phyloP scores from a whole-genome alignment of 371 early-diverging fungal genomes.

The Lichtheimia corymbifera region DNA sequence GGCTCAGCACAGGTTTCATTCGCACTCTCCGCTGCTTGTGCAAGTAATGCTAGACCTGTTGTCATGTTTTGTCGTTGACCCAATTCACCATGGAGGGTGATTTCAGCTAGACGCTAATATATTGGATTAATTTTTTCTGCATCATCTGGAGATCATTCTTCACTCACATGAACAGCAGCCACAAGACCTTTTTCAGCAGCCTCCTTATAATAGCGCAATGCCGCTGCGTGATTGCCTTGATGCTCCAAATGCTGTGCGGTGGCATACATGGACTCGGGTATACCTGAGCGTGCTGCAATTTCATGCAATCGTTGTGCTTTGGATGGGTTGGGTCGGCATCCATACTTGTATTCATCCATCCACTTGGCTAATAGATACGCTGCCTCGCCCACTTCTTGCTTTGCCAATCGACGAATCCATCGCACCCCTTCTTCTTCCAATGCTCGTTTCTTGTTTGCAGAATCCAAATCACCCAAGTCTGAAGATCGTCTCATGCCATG shows the following conservation, averaged over 20 bases:
- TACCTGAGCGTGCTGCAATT: constrained; percentile 27
- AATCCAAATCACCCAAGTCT: neutral
- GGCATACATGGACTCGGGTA: constrained; percentile 29
- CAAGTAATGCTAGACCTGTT: constrained; percentile 11
- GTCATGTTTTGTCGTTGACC: constrained; percentile 25
- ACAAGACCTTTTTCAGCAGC: constrained; percentile 71
- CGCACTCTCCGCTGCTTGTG: constrained; percentile 19
- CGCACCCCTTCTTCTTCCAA: constrained; percentile 64
- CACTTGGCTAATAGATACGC: constrained; percentile 68
- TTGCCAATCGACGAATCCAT: constrained; percentile 72
- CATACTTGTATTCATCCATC: constrained; percentile 67
- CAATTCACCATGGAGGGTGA: constrained; percentile 19
- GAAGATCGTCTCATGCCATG: neutral
- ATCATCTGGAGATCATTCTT: neutral
- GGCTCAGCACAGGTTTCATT: constrained; percentile 16
- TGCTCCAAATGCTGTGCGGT: constrained; percentile 18
- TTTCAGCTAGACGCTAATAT: constrained; percentile 11
- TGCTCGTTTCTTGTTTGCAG: constrained; percentile 20
- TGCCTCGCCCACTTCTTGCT: constrained; percentile 69
- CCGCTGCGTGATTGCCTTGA: constrained; percentile 58
- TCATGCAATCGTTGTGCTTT: constrained; percentile 42
- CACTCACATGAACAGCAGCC: constrained; percentile 64
- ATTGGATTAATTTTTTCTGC: neutral
- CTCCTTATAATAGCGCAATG: constrained; percentile 70
- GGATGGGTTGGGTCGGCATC: constrained; percentile 47